A percentile compares a stretch with the other conserved stretches of the same genome.
Conservation (phyloP, 371 early-diverging fungal species). For the Gilbertella persicaria region DNA sequence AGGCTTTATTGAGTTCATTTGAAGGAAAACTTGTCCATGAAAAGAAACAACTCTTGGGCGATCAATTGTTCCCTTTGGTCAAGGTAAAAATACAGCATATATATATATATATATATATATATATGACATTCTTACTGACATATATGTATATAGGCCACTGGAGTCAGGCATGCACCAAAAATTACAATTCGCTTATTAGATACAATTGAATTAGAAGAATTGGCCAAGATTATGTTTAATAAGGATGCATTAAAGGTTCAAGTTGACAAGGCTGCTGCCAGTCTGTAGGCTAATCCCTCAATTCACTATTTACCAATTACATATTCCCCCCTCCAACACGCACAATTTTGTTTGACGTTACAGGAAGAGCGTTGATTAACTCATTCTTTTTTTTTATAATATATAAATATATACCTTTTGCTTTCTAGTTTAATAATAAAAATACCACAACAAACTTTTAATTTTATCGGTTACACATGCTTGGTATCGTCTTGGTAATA, state of each 20-base stretch:
- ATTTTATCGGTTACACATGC: conserved; percentile 10
- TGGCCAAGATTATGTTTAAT: conserved; percentile 53
- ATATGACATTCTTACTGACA: background rate
- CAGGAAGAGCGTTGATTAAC: background rate
- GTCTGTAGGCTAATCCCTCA: background rate
- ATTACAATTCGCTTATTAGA: conserved; percentile 54
- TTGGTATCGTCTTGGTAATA: conserved; percentile 12
- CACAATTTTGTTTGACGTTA: conserved; percentile 1
- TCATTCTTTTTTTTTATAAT: background rate
- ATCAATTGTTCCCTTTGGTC: conserved; percentile 45
- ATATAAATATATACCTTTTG: background rate
- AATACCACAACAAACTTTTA: no score
- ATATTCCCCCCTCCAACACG: background rate
- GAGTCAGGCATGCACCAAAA: conserved; percentile 40
- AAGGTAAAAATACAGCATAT: conserved; percentile 30
- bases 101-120: background rate
- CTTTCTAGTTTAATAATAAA: no score
- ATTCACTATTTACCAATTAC: background rate
- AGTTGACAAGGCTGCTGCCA: conserved; percentile 32
- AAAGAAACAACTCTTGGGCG: conserved; percentile 49
- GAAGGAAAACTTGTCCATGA: conserved; percentile 36
- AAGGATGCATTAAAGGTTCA: conserved; percentile 33
- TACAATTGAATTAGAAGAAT: conserved; percentile 40
- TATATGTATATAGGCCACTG: conserved; percentile 30
- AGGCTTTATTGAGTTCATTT: conserved; percentile 30